Evolutionary conservation across 257 asterid genomes (phyloP).

Genomic region (Echium plantagineum): DNA sequence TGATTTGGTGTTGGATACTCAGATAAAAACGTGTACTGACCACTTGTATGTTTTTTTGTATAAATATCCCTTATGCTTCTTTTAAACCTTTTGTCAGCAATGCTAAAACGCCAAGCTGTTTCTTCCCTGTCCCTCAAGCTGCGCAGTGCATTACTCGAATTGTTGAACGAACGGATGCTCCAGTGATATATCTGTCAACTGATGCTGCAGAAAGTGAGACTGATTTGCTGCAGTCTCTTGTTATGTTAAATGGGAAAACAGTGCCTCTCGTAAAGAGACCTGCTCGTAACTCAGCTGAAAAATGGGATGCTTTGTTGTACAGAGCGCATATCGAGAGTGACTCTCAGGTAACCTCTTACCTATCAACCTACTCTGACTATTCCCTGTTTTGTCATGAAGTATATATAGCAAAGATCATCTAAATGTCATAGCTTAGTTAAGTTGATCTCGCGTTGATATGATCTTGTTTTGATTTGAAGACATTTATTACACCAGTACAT

Average conservation of each 20-base stretch:
- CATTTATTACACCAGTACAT: not conserved
- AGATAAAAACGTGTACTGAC: not conserved
- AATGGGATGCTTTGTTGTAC: slow-evolving; percentile 93
- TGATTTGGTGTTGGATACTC: not conserved
- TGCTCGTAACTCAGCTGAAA: slow-evolving; percentile 73
- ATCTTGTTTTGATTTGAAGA: not conserved
- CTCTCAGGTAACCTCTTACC: slow-evolving; percentile 48
- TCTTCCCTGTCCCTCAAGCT: slow-evolving; percentile 92
- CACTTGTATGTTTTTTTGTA: not conserved
- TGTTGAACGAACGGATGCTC: slow-evolving; percentile 54
- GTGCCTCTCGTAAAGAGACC: slow-evolving; percentile 93
- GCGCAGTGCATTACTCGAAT: slow-evolving; percentile 86
- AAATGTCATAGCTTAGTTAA: not conserved
- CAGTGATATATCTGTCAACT: slow-evolving; percentile 83
- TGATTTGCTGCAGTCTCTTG: slow-evolving; percentile 71
- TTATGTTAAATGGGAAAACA: slow-evolving; percentile 50
- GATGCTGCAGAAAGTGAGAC: slow-evolving; percentile 98
- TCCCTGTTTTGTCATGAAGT: not conserved
- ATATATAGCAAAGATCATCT: not conserved
- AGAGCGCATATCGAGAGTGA: slow-evolving; percentile 81
- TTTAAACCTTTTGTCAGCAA: slow-evolving; percentile 45
- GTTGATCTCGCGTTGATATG: not conserved
- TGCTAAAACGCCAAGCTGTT: slow-evolving; percentile 78
- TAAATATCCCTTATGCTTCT: slow-evolving; percentile 8
- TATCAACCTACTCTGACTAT: not conserved